Evolutionary conservation across 495 filamentous ascomycete species (phyloP), one percentile per base, ranked within the genome.

Genomic region (Podospora pseudocomata): DNA sequence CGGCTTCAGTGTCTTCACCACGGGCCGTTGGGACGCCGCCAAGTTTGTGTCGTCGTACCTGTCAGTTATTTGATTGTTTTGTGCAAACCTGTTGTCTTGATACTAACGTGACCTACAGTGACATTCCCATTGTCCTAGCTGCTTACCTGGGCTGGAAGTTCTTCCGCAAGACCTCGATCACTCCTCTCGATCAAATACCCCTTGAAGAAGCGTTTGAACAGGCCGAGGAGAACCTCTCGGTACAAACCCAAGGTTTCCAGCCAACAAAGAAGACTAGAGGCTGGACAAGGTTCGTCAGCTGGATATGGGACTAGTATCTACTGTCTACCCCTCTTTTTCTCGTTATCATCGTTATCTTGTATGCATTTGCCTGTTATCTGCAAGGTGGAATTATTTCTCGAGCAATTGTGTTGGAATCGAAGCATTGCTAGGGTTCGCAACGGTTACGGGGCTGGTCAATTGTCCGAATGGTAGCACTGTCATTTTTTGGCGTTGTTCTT

Each of bases 121-220:
- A 87, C 59, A 83, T 90, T 32, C 85, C 86, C 0, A 80, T 89
- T 28, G 82, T 88, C 54, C 58, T 81, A 0, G 66, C 66, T 1
- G 79, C 87, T 23, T 88, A 84, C 65, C 68, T 87, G 20, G 80
- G 79, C 4, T 90, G 82, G 77, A 90, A 90, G 65, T 67, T 82
- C 5, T 67, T 78, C 30, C 85, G 82, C 66, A 84, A 79, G 67
- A 88, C 86, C 0, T 84, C 81, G 67, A 73, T 89, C 23, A 78
- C 84, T 18, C 75, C 81, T 5, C 76, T 86, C 15, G 79, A 83
- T 60, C 78, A 83, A 7, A 84, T 88, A 74, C 84, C 80, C n/a
- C 79, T 79, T 44, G 75, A 73, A 26, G 78, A 78, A 39, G 77
- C 77, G 0, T 78, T 84, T 20, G 71, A 74, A 32, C 78, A 81